Base-by-base conservation (phyloP, 2,329 filamentous ascomycete species). In the Xylaria multiplex region DNA sequence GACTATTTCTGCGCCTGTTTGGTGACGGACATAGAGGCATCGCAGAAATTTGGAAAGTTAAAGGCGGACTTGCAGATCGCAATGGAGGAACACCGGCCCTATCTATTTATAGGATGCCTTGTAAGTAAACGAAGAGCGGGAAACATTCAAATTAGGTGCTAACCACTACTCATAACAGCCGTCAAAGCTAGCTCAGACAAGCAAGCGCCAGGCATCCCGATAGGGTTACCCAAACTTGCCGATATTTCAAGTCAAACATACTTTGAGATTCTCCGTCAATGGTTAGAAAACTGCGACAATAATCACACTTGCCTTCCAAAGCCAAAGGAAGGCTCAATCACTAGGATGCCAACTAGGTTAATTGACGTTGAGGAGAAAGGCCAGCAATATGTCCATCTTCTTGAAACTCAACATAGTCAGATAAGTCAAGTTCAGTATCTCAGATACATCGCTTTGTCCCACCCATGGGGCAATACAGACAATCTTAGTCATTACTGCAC, bases 381-480 rank as follows among this genome's bases (percentile, higher is more conserved):
- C 1, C 43, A n/a, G 4, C 27, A 49, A 19, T 14, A 3, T 2
- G 42, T 69, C 2, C 45, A n/a, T 19, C 65, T 69, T 22, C n/a
- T 62, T 1, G 63, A 71, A 43, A 63, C 65, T 16, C 5, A 46
- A 2, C 14, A 14, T 2, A 40, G 30, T 6, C 40, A 49, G 19
- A 49, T 43, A 14, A 42, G 49, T 30, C 32, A 27, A 22, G 11
- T 43, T 8, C 19, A 30, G 32, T 19, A 19, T n/a, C n/a, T 53
- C 13, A 54, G n/a, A 16, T 73, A 73, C 14, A 35, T 71, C 6
- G 71, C 71, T 2, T 19, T 73, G 1, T 73, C 71, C 0, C 71
- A 73, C 19, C 67, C 66, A 0, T 73, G 70, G 70, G 70, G n/a
- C n/a, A n/a, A n/a, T n/a, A n/a, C n/a, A n/a, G n/a, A n/a, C n/a